Base-by-base conservation (phyloP, 1,139 yeast genomes). In the Hyphopichia burtonii region DNA sequence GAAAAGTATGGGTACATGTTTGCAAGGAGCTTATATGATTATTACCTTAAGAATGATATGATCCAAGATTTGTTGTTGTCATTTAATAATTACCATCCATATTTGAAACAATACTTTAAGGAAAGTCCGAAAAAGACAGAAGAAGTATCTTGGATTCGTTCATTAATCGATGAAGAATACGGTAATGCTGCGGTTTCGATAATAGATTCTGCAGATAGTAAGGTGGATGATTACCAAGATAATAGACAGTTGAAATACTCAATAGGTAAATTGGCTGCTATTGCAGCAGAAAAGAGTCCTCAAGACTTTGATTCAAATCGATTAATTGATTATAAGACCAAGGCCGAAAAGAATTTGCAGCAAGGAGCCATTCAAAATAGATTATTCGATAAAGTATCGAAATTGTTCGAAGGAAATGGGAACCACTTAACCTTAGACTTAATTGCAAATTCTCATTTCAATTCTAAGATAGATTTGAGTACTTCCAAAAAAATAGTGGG, bases 121-220 rank as follows among this genome's bases (percentile, higher is more conserved):
- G 69, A 71, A 31, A 66, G 68, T 40, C 68, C 74, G 32, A 58
- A 70, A 6, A 70, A 74, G 44, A 78, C 82, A 40, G 77, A 80
- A 3, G 66, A 74, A 35, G 74, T 88, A 37, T 75, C 90, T 1
- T 90, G 97, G 97, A 83, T 89, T 31, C 74, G 80, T 44, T 78
- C 84, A 44, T 60, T 88, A 16, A 57, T 78, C 31, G 79, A 75
- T 48, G 69, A 65, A 3, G 69, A 82, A 4, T 85, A 74, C 54
- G 47, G 45, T 3, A 54, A 59, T 3, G 93, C 91, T 0, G 69
- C 84, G 1, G 53, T 60, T 8, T 67, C 74, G 0, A 64, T 88
- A 20, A 46, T 65, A 2, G 51, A 59, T 4, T 71, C 80, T 7
- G 72, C 78, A 3, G 54, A 63, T 17, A 25, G 44, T 8, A 56